Percentiles rank a stretch among this genome's conserved stretches.
phyloP scores from a whole-genome alignment of 495 filamentous ascomycete genomes.

The Parmelia sp. region DNA sequence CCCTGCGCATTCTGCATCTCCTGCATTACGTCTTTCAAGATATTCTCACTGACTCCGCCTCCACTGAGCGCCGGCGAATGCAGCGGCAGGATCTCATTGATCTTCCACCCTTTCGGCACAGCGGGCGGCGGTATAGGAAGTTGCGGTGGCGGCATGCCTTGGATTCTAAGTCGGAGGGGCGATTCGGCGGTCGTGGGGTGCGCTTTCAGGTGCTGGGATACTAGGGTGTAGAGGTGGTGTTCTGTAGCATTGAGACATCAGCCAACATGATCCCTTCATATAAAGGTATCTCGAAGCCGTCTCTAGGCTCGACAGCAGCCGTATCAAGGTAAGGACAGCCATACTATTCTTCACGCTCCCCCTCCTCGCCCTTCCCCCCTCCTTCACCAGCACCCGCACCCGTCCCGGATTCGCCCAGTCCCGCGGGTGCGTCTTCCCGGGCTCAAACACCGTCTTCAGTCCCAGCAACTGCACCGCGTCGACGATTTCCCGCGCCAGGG shows the following conservation, averaged over 20 bases:
- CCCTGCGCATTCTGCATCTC: slow-evolving; percentile 69
- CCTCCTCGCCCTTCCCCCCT: slow-evolving; percentile 44
- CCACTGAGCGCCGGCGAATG: slow-evolving; percentile 85
- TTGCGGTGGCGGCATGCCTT: slow-evolving; percentile 57
- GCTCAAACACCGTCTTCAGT: slow-evolving; percentile 75
- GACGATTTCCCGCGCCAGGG: slow-evolving; percentile 82
- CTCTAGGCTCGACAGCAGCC: too few species aligned
- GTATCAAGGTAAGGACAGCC: slow-evolving; percentile 25
- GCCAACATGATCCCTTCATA: background rate
- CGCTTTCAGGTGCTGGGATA: slow-evolving; percentile 63
- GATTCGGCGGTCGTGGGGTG: slow-evolving; percentile 71
- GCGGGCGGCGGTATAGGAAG: slow-evolving; percentile 64
- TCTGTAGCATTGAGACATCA: slow-evolving; percentile 36
- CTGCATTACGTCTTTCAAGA: slow-evolving; percentile 95
- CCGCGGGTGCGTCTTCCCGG: slow-evolving; percentile 85
- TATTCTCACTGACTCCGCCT: slow-evolving; percentile 91
- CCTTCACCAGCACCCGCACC: slow-evolving; percentile 70
- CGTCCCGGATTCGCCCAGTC: slow-evolving; percentile 97
- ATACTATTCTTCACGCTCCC: slow-evolving; percentile 68
- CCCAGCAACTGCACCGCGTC: slow-evolving; percentile 70
- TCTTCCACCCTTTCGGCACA: slow-evolving; percentile 88
- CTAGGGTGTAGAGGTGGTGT: slow-evolving; percentile 74
- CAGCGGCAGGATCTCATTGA: slow-evolving; percentile 72
- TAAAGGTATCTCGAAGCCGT: slow-evolving; percentile 1
- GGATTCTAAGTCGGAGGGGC: slow-evolving; percentile 58